These are phyloP conservation scores for Hyphopichia homilentoma DNA, from an alignment of 805 yeast genomes.

Conservation along the genomic window DNA sequence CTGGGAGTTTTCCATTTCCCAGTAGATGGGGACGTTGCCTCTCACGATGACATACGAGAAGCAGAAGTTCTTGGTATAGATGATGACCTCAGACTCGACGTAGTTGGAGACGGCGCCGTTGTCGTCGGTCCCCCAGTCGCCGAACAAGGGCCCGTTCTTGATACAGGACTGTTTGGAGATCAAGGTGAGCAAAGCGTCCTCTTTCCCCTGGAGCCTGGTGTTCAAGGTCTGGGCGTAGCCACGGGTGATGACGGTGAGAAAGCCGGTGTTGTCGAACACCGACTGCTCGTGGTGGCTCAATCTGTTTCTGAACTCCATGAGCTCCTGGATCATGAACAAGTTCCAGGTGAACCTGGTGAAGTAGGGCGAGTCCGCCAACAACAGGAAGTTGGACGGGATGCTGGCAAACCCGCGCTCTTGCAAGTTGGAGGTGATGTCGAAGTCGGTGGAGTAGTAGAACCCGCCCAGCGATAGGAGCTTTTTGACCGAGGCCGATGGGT, in stretches of 20 bases:
- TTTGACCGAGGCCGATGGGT: conserved; percentile 44
- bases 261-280: conserved; percentile 44
- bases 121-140: conserved; percentile 58
- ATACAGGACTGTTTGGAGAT: conserved; percentile 50
- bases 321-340: conserved; percentile 40
- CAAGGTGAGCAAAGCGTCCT: conserved; percentile 42
- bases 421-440: conserved; percentile 42
- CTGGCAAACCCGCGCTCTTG: conserved; percentile 40
- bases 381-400: conserved; percentile 13
- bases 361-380: conserved; percentile 36
- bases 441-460: conserved; percentile 46
- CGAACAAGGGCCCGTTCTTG: conserved; percentile 48
- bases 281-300: conserved; percentile 37
- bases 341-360: conserved; percentile 52
- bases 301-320: conserved; percentile 44
- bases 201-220: conserved; percentile 22
- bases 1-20: conserved; percentile 45
- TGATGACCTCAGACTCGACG: conserved; percentile 49
- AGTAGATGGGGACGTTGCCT: conserved; percentile 54
- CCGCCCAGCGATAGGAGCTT: conserved; percentile 44
- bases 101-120: conserved; percentile 50
- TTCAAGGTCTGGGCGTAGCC: conserved; percentile 50
- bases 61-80: conserved; percentile 38
- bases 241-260: conserved; percentile 44
- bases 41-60: conserved; percentile 44